Percentiles rank a stretch among this genome's conserved stretches.
Evolutionary conservation across 2,329 filamentous ascomycete species (phyloP).

Genomic region (Fusarium sp.): DNA sequence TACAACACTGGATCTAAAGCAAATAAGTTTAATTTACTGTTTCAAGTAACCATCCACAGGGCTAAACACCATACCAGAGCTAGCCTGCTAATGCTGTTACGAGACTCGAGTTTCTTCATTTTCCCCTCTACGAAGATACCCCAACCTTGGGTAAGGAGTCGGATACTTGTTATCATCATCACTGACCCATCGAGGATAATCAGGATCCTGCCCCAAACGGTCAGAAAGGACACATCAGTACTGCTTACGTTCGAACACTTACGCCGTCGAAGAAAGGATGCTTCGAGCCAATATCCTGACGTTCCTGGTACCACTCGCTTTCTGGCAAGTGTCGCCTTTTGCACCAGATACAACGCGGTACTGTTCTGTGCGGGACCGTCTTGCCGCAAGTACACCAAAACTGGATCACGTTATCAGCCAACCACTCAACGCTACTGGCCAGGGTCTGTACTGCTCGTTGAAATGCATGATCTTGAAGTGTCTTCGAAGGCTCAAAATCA

Average conservation of each 20-base stretch:
- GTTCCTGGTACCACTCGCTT: conserved; percentile 8
- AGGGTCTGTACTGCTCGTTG: background rate
- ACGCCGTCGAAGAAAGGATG: conserved; percentile 32
- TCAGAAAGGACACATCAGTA: too few species aligned
- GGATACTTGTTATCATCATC: conserved; percentile 4
- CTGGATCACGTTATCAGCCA: background rate
- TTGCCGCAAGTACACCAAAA: conserved; percentile 30
- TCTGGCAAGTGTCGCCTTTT: conserved; percentile 24
- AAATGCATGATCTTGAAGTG: background rate
- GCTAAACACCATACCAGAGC: background rate
- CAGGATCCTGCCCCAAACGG: background rate
- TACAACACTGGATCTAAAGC: background rate
- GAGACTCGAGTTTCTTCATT: rapidly evolving
- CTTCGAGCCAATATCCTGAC: background rate
- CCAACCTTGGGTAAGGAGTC: conserved; percentile 4
- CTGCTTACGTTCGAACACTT: background rate
- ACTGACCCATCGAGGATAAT: conserved; percentile 21
- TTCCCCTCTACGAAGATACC: background rate
- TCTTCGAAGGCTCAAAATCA: conserved; percentile 16
- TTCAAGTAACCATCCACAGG: background rate
- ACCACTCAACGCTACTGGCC: rapidly evolving
- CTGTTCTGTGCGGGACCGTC: background rate
- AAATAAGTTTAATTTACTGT: rapidly evolving
- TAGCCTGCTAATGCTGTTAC: rapidly evolving
- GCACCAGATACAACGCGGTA: conserved; percentile 26